A percentile compares a stretch with the other conserved stretches of the same genome.
Conservation (phyloP, 257 asterid genomes). For the Solanum tarapatanum region DNA sequence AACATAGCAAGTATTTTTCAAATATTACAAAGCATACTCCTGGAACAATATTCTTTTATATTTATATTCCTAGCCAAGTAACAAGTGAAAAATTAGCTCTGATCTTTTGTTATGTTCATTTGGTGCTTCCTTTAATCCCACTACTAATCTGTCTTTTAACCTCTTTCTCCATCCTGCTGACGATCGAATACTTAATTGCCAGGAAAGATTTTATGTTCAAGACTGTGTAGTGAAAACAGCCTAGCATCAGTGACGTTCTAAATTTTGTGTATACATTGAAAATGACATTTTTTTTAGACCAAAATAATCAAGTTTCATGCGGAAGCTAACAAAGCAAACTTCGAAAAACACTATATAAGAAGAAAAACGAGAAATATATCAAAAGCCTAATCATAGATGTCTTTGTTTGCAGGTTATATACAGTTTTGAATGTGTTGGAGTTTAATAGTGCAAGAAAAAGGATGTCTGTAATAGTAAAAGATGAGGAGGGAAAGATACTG, state of each 20-base stretch:
- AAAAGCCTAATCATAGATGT: not conserved
- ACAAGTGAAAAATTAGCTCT: not conserved
- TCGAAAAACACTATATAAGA: not conserved
- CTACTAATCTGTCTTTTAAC: not conserved
- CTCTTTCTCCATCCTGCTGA: not conserved
- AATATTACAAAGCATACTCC: not conserved
- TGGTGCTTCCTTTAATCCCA: not conserved
- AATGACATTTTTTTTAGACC: not conserved
- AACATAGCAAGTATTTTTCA: not conserved
- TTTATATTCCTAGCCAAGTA: not conserved
- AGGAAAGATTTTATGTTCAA: not conserved
- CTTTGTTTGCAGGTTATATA: constrained; percentile 50
- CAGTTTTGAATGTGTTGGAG: constrained; percentile 59
- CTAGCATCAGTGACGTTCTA: not conserved
- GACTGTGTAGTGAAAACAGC: not conserved
- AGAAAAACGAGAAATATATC: not conserved
- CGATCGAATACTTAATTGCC: not conserved
- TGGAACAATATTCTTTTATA: not conserved
- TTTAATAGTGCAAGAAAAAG: constrained; percentile 79
- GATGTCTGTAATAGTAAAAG: constrained; percentile 82
- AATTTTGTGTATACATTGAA: not conserved
- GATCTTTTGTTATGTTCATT: not conserved
- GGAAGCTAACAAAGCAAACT: not conserved
- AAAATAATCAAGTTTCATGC: not conserved
- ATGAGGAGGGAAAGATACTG: constrained; percentile 61